These are phyloP conservation scores for Magnolia kwangsiensis DNA, from an alignment of 164 flowering plant species.

Conservation along the genomic window DNA sequence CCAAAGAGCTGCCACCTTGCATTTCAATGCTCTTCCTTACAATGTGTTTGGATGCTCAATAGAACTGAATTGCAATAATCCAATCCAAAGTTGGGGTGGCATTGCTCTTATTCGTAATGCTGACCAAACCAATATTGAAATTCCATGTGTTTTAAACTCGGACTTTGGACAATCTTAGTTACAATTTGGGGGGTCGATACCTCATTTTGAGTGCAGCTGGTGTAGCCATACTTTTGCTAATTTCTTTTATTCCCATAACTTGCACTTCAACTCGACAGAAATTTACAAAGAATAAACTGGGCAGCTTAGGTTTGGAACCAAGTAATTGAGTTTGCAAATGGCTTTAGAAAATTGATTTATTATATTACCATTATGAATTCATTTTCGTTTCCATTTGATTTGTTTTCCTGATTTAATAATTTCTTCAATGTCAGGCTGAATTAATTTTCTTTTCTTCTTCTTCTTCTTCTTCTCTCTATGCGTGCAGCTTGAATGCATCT, in stretches of 20 bases:
- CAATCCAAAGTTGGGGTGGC: background rate
- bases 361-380: background rate
- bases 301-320: background rate
- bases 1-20: background rate
- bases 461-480: background rate
- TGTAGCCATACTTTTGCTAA: too few species aligned
- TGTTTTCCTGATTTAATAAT: background rate
- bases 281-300: background rate
- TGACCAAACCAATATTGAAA: background rate
- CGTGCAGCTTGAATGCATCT: constrained; percentile 60
- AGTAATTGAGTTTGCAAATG: background rate
- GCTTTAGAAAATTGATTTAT: background rate
- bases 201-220: background rate
- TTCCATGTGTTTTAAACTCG: background rate
- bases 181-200: background rate
- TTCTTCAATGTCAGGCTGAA: background rate
- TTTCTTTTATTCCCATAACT: too few species aligned
- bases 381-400: background rate
- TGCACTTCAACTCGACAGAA: background rate
- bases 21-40: background rate
- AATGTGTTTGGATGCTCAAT: background rate
- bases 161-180: background rate
- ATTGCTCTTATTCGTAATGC: background rate
- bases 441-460: too few species aligned
- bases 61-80: background rate